Conservation (phyloP, 116 monocot genomes). For the Posidonia oceanica region DNA sequence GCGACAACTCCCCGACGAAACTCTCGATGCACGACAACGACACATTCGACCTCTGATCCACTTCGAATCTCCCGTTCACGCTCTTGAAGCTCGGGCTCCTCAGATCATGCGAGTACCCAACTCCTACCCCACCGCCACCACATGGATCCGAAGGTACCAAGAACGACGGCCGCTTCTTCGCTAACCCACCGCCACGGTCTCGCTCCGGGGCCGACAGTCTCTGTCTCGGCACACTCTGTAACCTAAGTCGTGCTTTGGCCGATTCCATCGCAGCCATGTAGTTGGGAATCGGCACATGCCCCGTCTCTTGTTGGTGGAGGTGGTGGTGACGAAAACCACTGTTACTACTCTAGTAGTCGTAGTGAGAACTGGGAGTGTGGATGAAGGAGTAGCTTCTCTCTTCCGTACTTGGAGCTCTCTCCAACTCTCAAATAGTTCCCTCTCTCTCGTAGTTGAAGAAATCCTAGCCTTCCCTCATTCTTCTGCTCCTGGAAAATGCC, state of each 20-base stretch:
- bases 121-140: constrained; percentile 1
- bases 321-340: constrained; percentile 7
- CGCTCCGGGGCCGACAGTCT: constrained; percentile 64
- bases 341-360: neutral
- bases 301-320: neutral
- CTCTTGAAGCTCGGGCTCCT: too few species aligned
- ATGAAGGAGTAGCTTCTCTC: neutral
- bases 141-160: constrained; percentile 35
- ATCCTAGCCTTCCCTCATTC: too few species aligned
- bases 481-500: too few species aligned
- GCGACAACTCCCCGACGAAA: too few species aligned
- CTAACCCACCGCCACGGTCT: constrained; percentile 25
- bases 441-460: too few species aligned
- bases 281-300: constrained; percentile 32
- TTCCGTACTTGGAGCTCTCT: constrained; percentile 5
- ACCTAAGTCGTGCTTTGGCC: constrained; percentile 64
- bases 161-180: constrained; percentile 87
- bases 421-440: too few species aligned
- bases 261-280: constrained; percentile 99
- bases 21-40: too few species aligned
- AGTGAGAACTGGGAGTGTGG: constrained; percentile 11
- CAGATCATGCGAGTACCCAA: neutral
- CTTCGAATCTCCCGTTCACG: too few species aligned
- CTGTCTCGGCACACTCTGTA: constrained; percentile 90
- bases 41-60: too few species aligned